These are phyloP conservation scores for Ophiostoma australiae DNA, from an alignment of 2,329 filamentous ascomycete species.

Conservation along the genomic window DNA sequence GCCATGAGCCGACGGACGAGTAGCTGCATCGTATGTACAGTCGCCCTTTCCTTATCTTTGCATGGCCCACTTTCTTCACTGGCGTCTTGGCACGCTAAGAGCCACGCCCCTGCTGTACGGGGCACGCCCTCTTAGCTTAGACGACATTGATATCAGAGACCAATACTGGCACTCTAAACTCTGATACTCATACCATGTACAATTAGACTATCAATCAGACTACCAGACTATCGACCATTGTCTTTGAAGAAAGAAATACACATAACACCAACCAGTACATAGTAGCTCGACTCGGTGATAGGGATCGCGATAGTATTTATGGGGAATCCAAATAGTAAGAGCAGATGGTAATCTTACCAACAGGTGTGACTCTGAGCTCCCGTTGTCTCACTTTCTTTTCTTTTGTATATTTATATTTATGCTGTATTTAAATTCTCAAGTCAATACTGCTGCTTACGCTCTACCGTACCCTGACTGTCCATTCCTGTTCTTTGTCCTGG, in stretches of 20 bases:
- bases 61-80: not conserved
- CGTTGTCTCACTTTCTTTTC: constrained; percentile 11
- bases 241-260: constrained; percentile 7
- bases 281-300: not conserved
- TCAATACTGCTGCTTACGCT: not conserved
- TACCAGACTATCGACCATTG: not conserved
- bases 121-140: not conserved
- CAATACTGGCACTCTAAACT: not conserved
- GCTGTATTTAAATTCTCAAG: not conserved
- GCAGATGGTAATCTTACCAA: constrained; percentile 8
- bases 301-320: not conserved
- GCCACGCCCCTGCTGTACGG: not conserved
- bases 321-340: not conserved
- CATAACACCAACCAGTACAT: not conserved
- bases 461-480: not conserved
- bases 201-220: not conserved
- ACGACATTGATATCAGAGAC: not conserved
- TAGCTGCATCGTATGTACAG: not conserved
- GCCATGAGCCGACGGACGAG: not conserved
- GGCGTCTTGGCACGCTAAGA: not conserved
- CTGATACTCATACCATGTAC: not conserved
- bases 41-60: constrained; percentile 14
- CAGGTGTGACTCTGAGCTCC: constrained; percentile 9
- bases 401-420: not conserved
- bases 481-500: not conserved